Conservation (phyloP, 345 rosid species). For the Linum lewisii region DNA sequence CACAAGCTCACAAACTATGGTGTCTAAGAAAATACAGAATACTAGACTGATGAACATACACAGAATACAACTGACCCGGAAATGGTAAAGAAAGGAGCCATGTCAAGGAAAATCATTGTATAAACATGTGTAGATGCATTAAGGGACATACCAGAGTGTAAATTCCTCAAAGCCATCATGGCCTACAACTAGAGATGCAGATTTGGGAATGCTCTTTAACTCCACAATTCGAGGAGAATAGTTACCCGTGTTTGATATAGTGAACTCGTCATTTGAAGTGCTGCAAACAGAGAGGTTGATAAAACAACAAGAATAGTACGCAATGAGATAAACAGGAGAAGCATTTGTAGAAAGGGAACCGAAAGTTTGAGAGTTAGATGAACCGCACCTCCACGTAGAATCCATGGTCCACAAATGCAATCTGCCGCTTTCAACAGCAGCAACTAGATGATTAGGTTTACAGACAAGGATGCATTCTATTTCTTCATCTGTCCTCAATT, state of each 20-base stretch:
- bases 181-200: constrained; percentile 54
- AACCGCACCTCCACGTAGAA: constrained; percentile 64
- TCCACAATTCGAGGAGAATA: constrained; percentile 49
- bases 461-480: constrained; percentile 52
- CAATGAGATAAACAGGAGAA: neutral
- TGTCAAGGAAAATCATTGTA: no score
- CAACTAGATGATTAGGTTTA: constrained; percentile 51
- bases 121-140: neutral
- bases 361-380: neutral
- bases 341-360: constrained; percentile 1
- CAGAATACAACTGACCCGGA: neutral
- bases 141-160: constrained; percentile 55
- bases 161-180: constrained; percentile 74
- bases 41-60: no score
- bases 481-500: constrained; percentile 41
- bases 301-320: constrained; percentile 4
- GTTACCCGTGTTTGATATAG: constrained; percentile 33
- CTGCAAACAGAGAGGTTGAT: constrained; percentile 34
- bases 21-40: no score
- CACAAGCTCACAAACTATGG: no score
- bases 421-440: constrained; percentile 60
- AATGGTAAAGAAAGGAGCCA: neutral
- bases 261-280: constrained; percentile 40
- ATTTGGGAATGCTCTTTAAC: constrained; percentile 59
- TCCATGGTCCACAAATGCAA: constrained; percentile 75